These are phyloP conservation scores for Garcia nutans DNA, from an alignment of 345 rosid species.

Conservation along the genomic window DNA sequence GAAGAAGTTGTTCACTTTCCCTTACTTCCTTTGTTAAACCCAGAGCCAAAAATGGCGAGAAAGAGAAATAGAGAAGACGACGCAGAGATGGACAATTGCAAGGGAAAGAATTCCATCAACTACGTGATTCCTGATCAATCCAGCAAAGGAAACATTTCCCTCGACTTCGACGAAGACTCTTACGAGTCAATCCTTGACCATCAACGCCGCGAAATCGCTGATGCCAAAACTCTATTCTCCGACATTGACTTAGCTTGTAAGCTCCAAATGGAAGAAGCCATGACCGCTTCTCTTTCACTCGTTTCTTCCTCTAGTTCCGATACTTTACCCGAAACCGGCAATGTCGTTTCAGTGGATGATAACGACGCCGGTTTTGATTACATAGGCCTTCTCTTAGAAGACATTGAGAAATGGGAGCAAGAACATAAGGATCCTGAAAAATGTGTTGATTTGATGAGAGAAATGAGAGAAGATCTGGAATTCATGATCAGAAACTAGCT, in stretches of 20 bases:
- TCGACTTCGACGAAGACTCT: background rate
- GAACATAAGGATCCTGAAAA: slow-evolving; percentile 47
- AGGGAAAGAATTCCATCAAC: background rate
- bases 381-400: slow-evolving; percentile 39
- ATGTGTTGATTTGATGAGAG: slow-evolving; percentile 29
- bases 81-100: background rate
- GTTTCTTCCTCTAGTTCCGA: slow-evolving; percentile 13
- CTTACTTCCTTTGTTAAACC: too few species aligned
- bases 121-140: background rate
- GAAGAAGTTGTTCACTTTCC: too few species aligned
- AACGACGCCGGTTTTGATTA: slow-evolving; percentile 20
- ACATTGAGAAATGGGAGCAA: slow-evolving; percentile 43
- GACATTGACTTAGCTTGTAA: slow-evolving; percentile 59
- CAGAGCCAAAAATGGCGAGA: too few species aligned
- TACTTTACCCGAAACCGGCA: slow-evolving; percentile 8
- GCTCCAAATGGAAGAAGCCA: slow-evolving; percentile 67
- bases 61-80: too few species aligned
- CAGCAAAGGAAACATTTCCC: too few species aligned
- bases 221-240: slow-evolving; percentile 40
- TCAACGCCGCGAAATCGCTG: slow-evolving; percentile 48
- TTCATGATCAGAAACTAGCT: slow-evolving; percentile 63
- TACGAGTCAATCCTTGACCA: slow-evolving; percentile 26
- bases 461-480: slow-evolving; percentile 45
- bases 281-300: slow-evolving; percentile 42
- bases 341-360: background rate